Conservation (phyloP, 176 grass and related monocot genomes). For the Oryza brachyantha region DNA sequence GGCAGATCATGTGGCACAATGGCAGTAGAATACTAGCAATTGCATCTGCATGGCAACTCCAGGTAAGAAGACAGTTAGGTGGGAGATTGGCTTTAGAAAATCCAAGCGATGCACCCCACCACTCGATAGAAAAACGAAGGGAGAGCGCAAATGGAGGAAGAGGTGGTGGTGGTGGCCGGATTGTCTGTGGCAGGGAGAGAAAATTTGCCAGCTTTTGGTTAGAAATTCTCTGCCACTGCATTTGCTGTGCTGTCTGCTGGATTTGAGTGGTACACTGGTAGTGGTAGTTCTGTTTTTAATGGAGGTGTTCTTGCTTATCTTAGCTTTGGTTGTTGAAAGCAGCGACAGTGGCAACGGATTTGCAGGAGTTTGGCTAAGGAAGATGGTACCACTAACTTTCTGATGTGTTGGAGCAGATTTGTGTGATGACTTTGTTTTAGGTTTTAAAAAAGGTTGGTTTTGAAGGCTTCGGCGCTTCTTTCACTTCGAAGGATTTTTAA, state of each 20-base stretch:
- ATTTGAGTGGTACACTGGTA: constrained; percentile 1
- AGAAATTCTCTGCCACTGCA: constrained; percentile 15
- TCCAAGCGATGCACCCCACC: constrained; percentile 12
- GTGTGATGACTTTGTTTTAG: background rate
- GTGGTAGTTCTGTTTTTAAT: constrained; percentile 8
- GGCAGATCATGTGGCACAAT: constrained; percentile 1
- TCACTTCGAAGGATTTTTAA: too few species aligned
- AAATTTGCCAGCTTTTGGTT: constrained; percentile 21
- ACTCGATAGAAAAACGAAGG: constrained; percentile 28
- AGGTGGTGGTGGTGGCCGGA: background rate
- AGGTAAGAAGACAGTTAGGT: constrained; percentile 29
- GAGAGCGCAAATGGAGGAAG: background rate
- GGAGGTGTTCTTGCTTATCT: background rate
- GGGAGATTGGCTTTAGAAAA: constrained; percentile 39
- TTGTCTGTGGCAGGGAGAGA: constrained; percentile 20
- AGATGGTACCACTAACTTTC: background rate
- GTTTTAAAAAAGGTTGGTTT: background rate
- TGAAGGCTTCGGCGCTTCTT: too few species aligned
- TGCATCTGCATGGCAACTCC: background rate
- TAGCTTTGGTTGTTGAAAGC: constrained; percentile 9
- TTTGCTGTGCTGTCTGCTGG: constrained; percentile 29
- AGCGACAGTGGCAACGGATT: background rate
- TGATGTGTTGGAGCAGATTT: background rate
- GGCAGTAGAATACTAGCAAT: background rate
- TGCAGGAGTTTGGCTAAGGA: constrained; percentile 1